Evolutionary conservation across 495 filamentous ascomycete genomes (phyloP).

Genomic region (Annulohypoxylon stygium): DNA sequence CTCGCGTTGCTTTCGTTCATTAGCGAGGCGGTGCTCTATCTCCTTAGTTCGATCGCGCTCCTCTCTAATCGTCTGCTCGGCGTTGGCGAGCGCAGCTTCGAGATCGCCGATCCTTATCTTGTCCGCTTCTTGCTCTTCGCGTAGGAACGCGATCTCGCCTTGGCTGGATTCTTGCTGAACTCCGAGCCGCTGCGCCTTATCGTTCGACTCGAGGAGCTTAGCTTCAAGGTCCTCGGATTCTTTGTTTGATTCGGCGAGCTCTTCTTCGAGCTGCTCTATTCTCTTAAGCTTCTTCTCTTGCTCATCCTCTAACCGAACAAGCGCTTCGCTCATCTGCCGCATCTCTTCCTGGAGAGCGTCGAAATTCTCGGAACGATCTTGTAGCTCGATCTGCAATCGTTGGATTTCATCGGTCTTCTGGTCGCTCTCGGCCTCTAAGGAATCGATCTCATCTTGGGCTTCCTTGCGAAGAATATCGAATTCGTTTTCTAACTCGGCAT

Average conservation of each 20-base stretch:
- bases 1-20: conserved; percentile 88
- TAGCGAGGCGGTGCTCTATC: conserved; percentile 79
- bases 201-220: conserved; percentile 80
- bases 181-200: conserved; percentile 84
- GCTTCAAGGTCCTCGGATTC: conserved; percentile 83
- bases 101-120: conserved; percentile 98
- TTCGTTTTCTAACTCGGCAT: conserved; percentile 83
- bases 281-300: conserved; percentile 72
- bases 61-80: conserved; percentile 77
- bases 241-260: conserved; percentile 78
- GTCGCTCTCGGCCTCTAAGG: conserved; percentile 83
- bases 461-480: conserved; percentile 83
- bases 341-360: conserved; percentile 89
- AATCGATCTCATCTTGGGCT: conserved; percentile 84
- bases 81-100: conserved; percentile 80
- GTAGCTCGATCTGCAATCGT: conserved; percentile 74
- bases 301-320: conserved; percentile 89
- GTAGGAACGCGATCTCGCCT: conserved; percentile 91
- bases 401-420: conserved; percentile 79
- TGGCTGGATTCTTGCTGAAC: conserved; percentile 94
- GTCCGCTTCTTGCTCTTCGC: conserved; percentile 96
- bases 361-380: conserved; percentile 83
- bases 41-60: conserved; percentile 85
- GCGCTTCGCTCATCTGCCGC: conserved; percentile 85
- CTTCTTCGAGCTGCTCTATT: conserved; percentile 79